phyloP scores from a whole-genome alignment of 108 stramenopile species.

The Fragilaria radians region DNA sequence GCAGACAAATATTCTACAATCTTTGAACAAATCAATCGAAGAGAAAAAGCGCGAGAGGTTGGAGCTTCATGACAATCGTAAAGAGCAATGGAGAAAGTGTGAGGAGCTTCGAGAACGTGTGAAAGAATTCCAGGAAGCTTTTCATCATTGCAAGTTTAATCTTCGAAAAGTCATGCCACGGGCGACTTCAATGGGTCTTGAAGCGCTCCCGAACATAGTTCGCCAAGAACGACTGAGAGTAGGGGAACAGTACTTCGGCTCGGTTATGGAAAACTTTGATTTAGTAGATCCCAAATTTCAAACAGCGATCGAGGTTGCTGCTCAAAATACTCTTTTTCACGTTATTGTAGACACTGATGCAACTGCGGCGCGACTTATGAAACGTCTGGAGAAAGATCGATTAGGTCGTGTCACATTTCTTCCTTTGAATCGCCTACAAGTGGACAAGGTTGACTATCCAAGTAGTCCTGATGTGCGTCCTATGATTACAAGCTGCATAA shows the following conservation, averaged over 20 bases:
- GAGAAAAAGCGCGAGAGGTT: constrained; percentile 56
- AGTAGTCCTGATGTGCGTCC: constrained; percentile 57
- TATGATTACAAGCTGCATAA: constrained; percentile 59
- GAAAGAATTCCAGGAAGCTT: constrained; percentile 51
- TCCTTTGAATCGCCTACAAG: constrained; percentile 91
- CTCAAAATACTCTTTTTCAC: constrained; percentile 93
- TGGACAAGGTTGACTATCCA: constrained; percentile 54
- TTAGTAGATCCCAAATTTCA: constrained; percentile 76
- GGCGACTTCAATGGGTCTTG: constrained; percentile 76
- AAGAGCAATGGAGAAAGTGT: constrained; percentile 57
- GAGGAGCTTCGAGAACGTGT: constrained; percentile 62
- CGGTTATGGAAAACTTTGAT: constrained; percentile 87
- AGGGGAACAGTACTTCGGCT: constrained; percentile 84
- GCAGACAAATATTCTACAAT: constrained; percentile 39
- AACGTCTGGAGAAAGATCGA: constrained; percentile 72
- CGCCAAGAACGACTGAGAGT: constrained; percentile 53
- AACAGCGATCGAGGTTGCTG: constrained; percentile 92
- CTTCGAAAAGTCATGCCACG: constrained; percentile 85
- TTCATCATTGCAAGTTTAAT: constrained; percentile 42
- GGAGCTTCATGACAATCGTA: constrained; percentile 71
- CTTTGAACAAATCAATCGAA: constrained; percentile 47
- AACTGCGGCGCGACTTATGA: constrained; percentile 90
- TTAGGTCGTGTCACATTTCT: constrained; percentile 96
- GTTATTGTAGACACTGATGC: constrained; percentile 97
- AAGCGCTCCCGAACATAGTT: constrained; percentile 69